Base-by-base conservation (phyloP, 805 yeast genomes). In the Sungouiozyma intestinalis region DNA sequence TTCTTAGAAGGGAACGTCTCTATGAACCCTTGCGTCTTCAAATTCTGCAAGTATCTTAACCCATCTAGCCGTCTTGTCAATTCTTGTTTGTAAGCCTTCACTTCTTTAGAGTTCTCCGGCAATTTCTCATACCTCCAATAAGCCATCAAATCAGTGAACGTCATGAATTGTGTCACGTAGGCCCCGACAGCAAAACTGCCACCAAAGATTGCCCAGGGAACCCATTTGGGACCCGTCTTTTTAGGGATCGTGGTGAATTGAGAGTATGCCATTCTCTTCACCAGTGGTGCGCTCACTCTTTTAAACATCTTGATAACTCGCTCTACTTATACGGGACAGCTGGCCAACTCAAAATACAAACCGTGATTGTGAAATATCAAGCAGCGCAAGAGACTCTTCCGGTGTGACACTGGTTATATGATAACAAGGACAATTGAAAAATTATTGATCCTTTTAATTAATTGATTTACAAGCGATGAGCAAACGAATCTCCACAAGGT, bases 21-120 rank as follows among this genome's bases (percentile, higher is more conserved):
- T 45, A 56, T 68, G 9, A 54, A 49, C 0, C 73, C 69, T 43
- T 69, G 64, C 1, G 45, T 35, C 8, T 61, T 54, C 33, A 83
- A 60, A 39, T 71, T 60, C 46, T 73, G 63, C 38, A 78, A 79
- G 2, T 79, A 57, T 0, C 77, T 73, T 38, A 82, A 58, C 3
- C 63, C 52, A 29, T 69, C 65, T 37, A 81, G 57, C 46, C 77
- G 63, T 19, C 60, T 58, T 46, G 74, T 77, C 39, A 85, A 43
- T 9, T 51, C 47, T 2, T 45, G 43, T 39, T 60, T 47, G 46
- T 62, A 67, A 3, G 51, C 48, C 3, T 45, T 40, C 2, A 63
- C 60, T 14, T 60, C 58, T 17, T 53, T 54, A 3, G 61, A 48
- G 16, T 54, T 53, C 31, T 47, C 40, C 2, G 65, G 63, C 14